Conservation (phyloP, 2,329 filamentous ascomycete species). For the Epichloe bromicola region DNA sequence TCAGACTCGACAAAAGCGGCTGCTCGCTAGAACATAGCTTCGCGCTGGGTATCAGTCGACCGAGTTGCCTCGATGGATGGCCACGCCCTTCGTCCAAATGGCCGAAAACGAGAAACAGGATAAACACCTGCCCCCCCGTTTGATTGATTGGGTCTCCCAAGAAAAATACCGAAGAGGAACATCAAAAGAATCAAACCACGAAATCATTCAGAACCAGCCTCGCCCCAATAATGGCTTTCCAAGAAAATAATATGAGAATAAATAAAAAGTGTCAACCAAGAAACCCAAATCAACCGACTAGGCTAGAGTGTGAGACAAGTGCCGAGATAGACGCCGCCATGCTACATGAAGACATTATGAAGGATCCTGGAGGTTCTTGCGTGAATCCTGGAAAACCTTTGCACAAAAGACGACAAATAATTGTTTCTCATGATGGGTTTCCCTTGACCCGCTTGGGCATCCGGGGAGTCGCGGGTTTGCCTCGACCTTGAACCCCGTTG, state of each 20-base stretch:
- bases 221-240: conserved; percentile 4
- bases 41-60: conserved; percentile 10
- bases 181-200: background rate
- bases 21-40: background rate
- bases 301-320: conserved; percentile 8
- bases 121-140: conserved; percentile 2
- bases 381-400: background rate
- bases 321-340: conserved; percentile 22
- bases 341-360: conserved; percentile 22
- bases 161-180: conserved; percentile 5
- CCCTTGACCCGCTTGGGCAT: conserved; percentile 43
- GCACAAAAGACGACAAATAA: background rate
- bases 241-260: conserved; percentile 8
- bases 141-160: background rate
- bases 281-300: conserved; percentile 1
- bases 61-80: background rate
- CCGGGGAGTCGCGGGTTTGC: conserved; percentile 43
- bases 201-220: background rate
- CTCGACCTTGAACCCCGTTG: conserved; percentile 36
- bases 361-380: conserved; percentile 11
- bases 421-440: conserved; percentile 22
- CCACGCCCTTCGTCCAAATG: background rate
- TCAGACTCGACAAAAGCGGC: conserved; percentile 3
- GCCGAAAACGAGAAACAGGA: background rate
- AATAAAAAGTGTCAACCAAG: conserved; percentile 7